Percentiles rank a stretch among this genome's conserved stretches.
These are phyloP conservation scores for Starmerella khaoyaiensis DNA, from an alignment of 805 yeast genomes.

Conservation along the genomic window DNA sequence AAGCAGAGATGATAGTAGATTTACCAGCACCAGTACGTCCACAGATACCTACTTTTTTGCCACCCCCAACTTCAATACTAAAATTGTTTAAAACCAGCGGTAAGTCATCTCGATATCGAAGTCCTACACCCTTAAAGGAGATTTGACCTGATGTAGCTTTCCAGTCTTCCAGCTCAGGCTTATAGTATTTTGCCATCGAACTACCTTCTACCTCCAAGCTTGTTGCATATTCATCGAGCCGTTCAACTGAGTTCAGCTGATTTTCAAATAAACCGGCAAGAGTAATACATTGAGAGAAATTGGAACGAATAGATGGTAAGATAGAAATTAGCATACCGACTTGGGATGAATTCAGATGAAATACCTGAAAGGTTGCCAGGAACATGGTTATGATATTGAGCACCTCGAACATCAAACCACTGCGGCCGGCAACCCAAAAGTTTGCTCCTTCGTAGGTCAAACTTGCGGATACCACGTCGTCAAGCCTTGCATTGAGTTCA, in stretches of 20 bases:
- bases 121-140: slow-evolving; percentile 40
- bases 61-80: slow-evolving; percentile 36
- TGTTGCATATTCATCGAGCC: slow-evolving; percentile 50
- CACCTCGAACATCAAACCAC: slow-evolving; percentile 42
- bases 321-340: slow-evolving; percentile 56
- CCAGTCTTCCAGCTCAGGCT: slow-evolving; percentile 19
- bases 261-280: slow-evolving; percentile 58
- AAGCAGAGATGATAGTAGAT: slow-evolving; percentile 57
- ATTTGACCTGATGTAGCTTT: slow-evolving; percentile 58
- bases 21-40: slow-evolving; percentile 90
- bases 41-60: slow-evolving; percentile 68
- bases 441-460: slow-evolving; percentile 49
- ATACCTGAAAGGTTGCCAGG: slow-evolving; percentile 46
- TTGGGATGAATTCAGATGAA: slow-evolving; percentile 47
- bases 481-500: slow-evolving; percentile 35
- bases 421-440: slow-evolving; percentile 53
- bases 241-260: slow-evolving; percentile 61
- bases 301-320: slow-evolving; percentile 39
- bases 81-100: slow-evolving; percentile 53
- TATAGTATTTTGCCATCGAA: slow-evolving; percentile 44
- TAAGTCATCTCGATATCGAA: slow-evolving; percentile 49
- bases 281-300: slow-evolving; percentile 46
- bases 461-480: slow-evolving; percentile 56
- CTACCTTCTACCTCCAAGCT: slow-evolving; percentile 39
- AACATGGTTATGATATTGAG: slow-evolving; percentile 43